Conservation (phyloP, 768 basidiomycete genomes). For the Termitomyces sp. region DNA sequence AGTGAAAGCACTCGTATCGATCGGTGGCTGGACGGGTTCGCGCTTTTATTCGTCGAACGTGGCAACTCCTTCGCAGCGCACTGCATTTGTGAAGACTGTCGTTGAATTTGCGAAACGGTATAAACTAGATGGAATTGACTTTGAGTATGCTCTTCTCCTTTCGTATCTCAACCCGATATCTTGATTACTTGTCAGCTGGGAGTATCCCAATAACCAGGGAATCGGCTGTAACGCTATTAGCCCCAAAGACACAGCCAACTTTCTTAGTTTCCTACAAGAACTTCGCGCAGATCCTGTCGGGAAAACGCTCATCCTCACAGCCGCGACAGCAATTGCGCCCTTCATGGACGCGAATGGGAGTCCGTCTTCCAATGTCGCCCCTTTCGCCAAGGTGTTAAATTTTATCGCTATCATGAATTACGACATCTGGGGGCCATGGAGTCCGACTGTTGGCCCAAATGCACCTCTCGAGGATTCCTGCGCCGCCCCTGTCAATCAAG, state of each 20-base stretch:
- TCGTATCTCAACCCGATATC: neutral
- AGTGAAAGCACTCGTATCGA: conserved; percentile 54
- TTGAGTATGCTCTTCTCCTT: conserved; percentile 34
- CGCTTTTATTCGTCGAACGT: conserved; percentile 61
- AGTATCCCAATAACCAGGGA: conserved; percentile 73
- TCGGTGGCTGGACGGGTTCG: conserved; percentile 74
- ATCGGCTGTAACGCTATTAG: conserved; percentile 68
- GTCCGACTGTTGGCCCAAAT: conserved; percentile 72
- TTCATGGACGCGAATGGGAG: conserved; percentile 44
- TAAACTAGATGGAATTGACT: conserved; percentile 56
- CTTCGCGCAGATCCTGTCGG: conserved; percentile 57
- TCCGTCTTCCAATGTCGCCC: conserved; percentile 64
- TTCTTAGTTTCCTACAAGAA: conserved; percentile 72
- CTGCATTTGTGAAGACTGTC: conserved; percentile 61
- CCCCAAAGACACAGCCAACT: conserved; percentile 68
- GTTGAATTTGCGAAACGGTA: conserved; percentile 48
- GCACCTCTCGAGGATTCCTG: conserved; percentile 86
- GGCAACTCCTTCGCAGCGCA: conserved; percentile 54
- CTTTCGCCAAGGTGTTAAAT: conserved; percentile 65
- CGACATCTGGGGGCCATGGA: conserved; percentile 66
- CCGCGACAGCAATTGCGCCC: conserved; percentile 37
- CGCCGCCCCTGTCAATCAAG: conserved; percentile 50
- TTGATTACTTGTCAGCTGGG: conserved; percentile 58
- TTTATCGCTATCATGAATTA: conserved; percentile 65
- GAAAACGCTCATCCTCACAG: conserved; percentile 55